Percentiles rank a stretch among this genome's conserved stretches.
Evolutionary conservation across 768 basidiomycete genomes (phyloP).

Genomic region (Suillus occidentalis): DNA sequence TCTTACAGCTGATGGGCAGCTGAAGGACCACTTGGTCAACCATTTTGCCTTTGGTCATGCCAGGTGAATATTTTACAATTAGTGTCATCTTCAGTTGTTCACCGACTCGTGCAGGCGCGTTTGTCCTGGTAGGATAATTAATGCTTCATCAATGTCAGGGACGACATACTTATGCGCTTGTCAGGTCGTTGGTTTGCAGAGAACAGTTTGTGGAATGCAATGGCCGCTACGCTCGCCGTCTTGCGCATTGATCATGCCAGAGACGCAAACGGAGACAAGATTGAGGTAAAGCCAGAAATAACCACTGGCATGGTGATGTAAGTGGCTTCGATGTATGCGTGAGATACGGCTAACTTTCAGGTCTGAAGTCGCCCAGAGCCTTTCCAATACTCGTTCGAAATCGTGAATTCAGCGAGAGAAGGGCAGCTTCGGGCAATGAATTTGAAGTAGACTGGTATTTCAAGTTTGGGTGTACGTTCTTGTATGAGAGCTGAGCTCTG

Average conservation of each 20-base stretch:
- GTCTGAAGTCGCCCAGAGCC: neutral
- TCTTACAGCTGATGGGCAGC: slow-evolving; percentile 1
- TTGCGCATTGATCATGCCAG: neutral
- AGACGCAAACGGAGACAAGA: neutral
- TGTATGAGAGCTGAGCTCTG: neutral
- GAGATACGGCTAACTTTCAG: neutral
- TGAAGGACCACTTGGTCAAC: neutral
- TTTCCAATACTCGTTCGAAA: neutral
- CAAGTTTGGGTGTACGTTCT: too few relatives aligned
- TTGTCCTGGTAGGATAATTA: neutral
- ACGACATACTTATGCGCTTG: neutral
- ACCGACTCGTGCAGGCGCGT: neutral
- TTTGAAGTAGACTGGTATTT: neutral
- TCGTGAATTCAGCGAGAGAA: neutral
- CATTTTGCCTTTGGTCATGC: slow-evolving; percentile 3
- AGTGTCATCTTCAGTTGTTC: neutral
- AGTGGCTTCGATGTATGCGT: neutral
- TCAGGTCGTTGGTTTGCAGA: slow-evolving; percentile 4
- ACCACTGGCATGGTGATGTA: slow-evolving; percentile 2
- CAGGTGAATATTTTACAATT: neutral
- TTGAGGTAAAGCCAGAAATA: slow-evolving; percentile 1
- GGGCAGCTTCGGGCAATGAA: neutral
- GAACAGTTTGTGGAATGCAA: slow-evolving; percentile 2
- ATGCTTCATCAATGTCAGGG: neutral
- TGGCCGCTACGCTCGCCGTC: neutral